Base-by-base conservation (phyloP, 192 early-diverging fungal species). In the Helicostylum pulchrum region DNA sequence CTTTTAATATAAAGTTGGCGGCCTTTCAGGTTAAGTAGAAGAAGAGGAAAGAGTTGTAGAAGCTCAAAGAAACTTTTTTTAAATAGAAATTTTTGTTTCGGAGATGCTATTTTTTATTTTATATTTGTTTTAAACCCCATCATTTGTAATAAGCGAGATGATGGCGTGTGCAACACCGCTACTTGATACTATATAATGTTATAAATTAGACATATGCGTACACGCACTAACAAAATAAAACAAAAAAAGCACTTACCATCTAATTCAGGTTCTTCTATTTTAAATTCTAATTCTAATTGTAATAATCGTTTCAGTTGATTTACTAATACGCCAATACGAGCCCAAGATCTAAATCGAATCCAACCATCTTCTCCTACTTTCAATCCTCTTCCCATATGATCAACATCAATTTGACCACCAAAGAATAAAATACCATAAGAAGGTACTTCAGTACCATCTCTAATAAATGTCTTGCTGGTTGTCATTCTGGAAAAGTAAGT, bases 341-440 rank as follows among this genome's bases (percentile, higher is more conserved):
- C 77, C 84, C 84, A 93, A 3, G 94, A 90, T 44, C 89, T 76
- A 54, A 93, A 78, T 30, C 82, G 80, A 52, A 89, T 62, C 34
- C 79, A 83, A 15, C 82, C 83, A 31, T 77, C 75, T 0, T 52
- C 53, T 11, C 88, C 90, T 32, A 91, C 67, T 3, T 63, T 60
- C 3, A 93, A 62, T 0, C 88, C 83, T 26, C 86, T 78, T 11
- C 87, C 85, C 20, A 83, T 71, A 66, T 88, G 84, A 63, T 93
- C 89, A 6, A 93, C 87, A 3, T 71, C 58, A 4, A 94, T 77
- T n/a, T 75, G 70, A 7, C 92, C 92, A 11, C 94, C 94, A 80
- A 96, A 91, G 73, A 96, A 76, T 17, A 96, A 66, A 30, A 96
- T 30, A 0, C 87, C 85, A 68, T 87, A 92, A 45, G 86, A 60